Base-by-base conservation (phyloP, 2,329 filamentous ascomycete species). In the Microcera coccophila region DNA sequence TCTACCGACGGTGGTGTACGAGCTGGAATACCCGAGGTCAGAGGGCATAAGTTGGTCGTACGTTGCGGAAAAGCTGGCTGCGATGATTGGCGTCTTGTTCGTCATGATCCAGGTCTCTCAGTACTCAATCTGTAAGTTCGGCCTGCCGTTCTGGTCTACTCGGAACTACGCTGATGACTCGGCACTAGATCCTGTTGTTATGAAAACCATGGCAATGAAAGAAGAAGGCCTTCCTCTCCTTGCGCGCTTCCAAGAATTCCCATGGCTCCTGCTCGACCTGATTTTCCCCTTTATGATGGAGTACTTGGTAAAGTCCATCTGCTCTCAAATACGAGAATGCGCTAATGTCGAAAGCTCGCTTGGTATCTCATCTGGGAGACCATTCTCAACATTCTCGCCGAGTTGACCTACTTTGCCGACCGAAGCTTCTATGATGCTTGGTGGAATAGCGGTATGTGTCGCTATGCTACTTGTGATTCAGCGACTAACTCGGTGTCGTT, bases 291-390 rank as follows among this genome's bases (percentile, higher is more conserved):
- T 91, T 48, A 79, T 90, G 66, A 80, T 89, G 65, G 85, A 90
- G 60, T 88, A 89, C 48, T 65, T 90, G 39, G 70, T 73, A 50
- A 50, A 64, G 18, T 18, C 15, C 4, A 22, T 18, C 15, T 29
- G 12, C 18, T 4, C 15, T 10, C 29, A 21, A 7, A 39, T 17
- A 2, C 8, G 20, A 28, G 9, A 3, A n/a, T 11, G n/a, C 15
- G 8, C 42, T 55, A 20, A 54, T 19, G 4, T 24, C 11, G 24
- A 16, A 38, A 72, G 67, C 74, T 88, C 44, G 75, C 80, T 0
- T 91, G 86, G 83, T 90, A 90, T 61, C 75, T 91, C 20, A 90
- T 90, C 51, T 91, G 87, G 87, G 81, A 85, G 62, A 80, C 79
- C 3, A 77, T 84, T 26, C 71, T 90, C 47, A 90, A 90, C 61